These are phyloP conservation scores for Ceratobasidium sp. DNA, from an alignment of 1,284 basidiomycete genomes.

Conservation along the genomic window DNA sequence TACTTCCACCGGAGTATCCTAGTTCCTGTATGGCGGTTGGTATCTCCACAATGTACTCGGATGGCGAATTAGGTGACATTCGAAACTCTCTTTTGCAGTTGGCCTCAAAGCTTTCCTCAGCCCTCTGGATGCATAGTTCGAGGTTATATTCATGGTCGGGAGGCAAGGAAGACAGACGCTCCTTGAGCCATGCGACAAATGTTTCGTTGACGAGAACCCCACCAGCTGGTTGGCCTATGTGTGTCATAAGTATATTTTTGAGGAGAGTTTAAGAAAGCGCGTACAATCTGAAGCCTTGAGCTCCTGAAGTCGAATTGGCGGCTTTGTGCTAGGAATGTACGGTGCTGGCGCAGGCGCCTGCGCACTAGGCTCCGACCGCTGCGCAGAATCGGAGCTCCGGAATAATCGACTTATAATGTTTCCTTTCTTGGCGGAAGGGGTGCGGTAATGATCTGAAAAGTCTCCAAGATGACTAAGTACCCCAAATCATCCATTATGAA, in stretches of 20 bases:
- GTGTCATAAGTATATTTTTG: neutral
- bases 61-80: neutral
- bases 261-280: neutral
- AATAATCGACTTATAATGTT: too few species aligned
- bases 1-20: neutral
- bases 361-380: too few species aligned
- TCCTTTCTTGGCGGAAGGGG: neutral
- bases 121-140: constrained; percentile 11
- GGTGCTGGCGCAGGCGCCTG: too few species aligned
- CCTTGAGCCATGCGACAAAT: neutral
- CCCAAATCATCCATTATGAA: too few species aligned
- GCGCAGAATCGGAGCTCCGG: too few species aligned
- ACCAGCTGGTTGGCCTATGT: constrained; percentile 13
- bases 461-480: too few species aligned
- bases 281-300: constrained; percentile 15
- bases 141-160: neutral
- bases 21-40: neutral
- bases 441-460: neutral
- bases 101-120: constrained; percentile 13
- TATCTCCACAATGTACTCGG: constrained; percentile 10
- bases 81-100: constrained; percentile 26
- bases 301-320: constrained; percentile 6
- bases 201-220: constrained; percentile 11
- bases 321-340: too few species aligned
- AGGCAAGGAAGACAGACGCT: neutral